phyloP scores from a whole-genome alignment of 306 rosid genomes.

The Lathyrus aphaca region DNA sequence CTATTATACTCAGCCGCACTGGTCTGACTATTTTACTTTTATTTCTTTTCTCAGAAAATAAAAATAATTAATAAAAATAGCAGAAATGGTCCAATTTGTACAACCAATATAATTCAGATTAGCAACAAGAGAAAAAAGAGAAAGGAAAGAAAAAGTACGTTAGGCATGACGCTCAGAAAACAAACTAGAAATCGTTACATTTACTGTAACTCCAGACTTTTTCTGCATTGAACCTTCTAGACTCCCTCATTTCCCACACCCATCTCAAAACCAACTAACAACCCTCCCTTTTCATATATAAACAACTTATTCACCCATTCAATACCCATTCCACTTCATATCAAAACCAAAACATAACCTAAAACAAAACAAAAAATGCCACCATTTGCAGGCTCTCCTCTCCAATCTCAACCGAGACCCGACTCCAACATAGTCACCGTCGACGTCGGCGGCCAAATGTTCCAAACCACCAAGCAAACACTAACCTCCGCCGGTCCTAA shows the following conservation, averaged over 20 bases:
- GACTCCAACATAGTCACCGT: constrained; percentile 72
- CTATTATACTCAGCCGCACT: constrained; percentile 21
- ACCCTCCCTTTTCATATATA: background rate
- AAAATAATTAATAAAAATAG: background rate
- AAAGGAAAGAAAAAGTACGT: background rate
- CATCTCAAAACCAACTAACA: constrained; percentile 11
- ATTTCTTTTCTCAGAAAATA: background rate
- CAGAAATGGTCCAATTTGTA: constrained; percentile 6
- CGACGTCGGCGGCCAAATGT: constrained; percentile 79
- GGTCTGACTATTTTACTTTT: background rate
- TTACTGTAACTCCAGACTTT: background rate
- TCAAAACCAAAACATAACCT: background rate
- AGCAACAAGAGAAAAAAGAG: background rate
- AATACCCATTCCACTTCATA: background rate
- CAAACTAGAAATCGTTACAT: background rate
- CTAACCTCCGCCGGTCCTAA: constrained; percentile 64
- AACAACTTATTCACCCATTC: background rate
- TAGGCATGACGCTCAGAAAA: background rate
- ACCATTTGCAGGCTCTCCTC: constrained; percentile 43
- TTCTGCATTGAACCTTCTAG: constrained; percentile 42
- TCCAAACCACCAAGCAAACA: constrained; percentile 91
- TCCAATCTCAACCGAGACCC: constrained; percentile 17
- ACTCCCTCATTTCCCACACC: background rate
- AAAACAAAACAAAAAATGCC: constrained; percentile 53
- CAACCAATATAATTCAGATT: background rate